Evolutionary conservation across 306 rosid species (phyloP).

Genomic region (Senna siamea): DNA sequence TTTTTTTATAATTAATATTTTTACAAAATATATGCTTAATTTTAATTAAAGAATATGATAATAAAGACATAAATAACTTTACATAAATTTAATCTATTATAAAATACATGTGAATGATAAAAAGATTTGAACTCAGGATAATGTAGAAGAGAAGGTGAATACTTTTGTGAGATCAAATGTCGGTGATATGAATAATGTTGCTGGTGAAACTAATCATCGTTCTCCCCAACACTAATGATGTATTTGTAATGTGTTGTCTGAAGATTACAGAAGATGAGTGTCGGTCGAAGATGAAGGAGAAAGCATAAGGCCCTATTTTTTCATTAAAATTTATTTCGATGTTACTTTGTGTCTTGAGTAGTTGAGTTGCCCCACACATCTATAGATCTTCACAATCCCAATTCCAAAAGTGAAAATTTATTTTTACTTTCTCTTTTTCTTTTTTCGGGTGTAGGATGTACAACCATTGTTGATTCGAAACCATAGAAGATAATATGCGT

Average conservation of each 20-base stretch:
- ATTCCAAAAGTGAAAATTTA: neutral
- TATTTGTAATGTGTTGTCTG: neutral
- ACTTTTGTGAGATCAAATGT: neutral
- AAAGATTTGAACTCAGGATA: no score
- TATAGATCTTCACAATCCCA: neutral
- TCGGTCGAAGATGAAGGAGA: neutral
- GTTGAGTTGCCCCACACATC: neutral
- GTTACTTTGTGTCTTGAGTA: neutral
- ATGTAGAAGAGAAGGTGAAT: neutral
- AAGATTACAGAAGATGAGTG: slow-evolving; percentile 8
- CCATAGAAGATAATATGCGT: no score
- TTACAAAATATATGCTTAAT: no score
- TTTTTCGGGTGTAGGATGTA: no score
- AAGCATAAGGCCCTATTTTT: neutral
- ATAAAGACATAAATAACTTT: no score
- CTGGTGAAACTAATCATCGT: neutral
- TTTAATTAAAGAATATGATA: no score
- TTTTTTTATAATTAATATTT: no score
- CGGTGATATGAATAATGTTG: neutral
- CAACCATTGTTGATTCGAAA: no score
- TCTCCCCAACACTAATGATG: neutral
- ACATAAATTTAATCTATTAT: no score
- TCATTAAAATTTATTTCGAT: neutral
- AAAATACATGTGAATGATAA: no score
- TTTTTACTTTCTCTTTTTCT: neutral